A percentile compares a stretch with the other conserved stretches of the same genome.
Conservation (phyloP, 148 eudicot genomes). For the Drosera capensis region DNA sequence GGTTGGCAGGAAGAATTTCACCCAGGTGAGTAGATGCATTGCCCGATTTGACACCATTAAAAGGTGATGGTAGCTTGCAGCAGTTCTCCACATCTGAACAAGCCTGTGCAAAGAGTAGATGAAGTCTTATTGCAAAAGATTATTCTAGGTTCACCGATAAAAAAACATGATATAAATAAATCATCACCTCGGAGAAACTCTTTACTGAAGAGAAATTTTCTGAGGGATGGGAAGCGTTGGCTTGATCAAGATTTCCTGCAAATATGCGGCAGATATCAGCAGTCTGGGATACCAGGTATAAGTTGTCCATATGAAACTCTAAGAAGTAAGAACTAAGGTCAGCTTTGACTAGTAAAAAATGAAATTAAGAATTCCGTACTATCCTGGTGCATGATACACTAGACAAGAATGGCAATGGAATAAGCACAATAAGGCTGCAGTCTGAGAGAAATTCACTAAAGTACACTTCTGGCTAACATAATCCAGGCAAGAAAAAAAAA, state of each 20-base stretch:
- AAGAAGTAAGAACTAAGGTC: neutral
- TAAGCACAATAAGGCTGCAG: too few species aligned
- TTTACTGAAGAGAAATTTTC: conserved; percentile 25
- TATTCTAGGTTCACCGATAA: neutral
- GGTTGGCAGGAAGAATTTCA: conserved; percentile 73
- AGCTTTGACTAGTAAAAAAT: too few species aligned
- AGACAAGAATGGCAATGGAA: too few species aligned
- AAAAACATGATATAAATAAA: neutral
- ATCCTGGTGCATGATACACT: too few species aligned
- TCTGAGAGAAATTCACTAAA: too few species aligned
- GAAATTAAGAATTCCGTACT: too few species aligned
- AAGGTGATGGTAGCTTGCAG: conserved; percentile 21
- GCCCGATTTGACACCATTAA: conserved; percentile 16
- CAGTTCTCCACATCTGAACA: conserved; percentile 15
- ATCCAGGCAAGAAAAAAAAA: too few species aligned
- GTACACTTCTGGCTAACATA: too few species aligned
- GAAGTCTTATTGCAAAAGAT: neutral
- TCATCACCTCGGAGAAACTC: conserved; percentile 26
- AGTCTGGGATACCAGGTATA: neutral
- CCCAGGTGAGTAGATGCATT: conserved; percentile 15
- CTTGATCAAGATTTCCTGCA: conserved; percentile 25
- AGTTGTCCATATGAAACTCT: neutral
- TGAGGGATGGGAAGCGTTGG: conserved; percentile 10
- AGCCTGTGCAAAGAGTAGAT: conserved; percentile 21
- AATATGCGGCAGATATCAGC: conserved; percentile 10